These are phyloP conservation scores for Tricholoma hemisulphureum DNA, from an alignment of 768 basidiomycete genomes.

Conservation along the genomic window DNA sequence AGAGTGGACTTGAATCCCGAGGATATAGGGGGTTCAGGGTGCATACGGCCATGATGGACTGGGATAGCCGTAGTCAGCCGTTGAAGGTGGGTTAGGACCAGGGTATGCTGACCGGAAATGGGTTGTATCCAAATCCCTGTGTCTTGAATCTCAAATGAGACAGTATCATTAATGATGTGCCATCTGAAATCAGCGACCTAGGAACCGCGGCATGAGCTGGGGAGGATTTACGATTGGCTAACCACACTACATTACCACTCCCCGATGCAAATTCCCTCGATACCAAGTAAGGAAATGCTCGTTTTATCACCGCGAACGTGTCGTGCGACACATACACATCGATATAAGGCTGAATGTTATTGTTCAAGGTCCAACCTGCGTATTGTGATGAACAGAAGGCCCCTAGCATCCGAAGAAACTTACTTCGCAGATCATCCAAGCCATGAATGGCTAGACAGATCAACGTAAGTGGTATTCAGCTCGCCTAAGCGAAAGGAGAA, in stretches of 20 bases:
- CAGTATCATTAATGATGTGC: slow-evolving; percentile 73
- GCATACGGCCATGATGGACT: slow-evolving; percentile 78
- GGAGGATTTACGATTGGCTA: not conserved
- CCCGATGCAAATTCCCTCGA: slow-evolving; percentile 75
- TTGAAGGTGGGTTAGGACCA: not conserved
- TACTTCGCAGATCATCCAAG: slow-evolving; percentile 83
- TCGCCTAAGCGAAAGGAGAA: not conserved
- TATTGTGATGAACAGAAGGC: slow-evolving; percentile 1
- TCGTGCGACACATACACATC: slow-evolving; percentile 69
- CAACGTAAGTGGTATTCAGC: slow-evolving; percentile 3
- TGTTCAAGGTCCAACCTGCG: slow-evolving; percentile 70
- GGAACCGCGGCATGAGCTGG: not conserved
- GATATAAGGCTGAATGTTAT: slow-evolving; percentile 65
- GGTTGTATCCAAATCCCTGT: slow-evolving; percentile 66
- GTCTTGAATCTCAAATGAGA: slow-evolving; percentile 64
- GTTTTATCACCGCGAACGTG: slow-evolving; percentile 65
- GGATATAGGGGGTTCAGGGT: slow-evolving; percentile 42
- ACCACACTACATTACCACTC: slow-evolving; percentile 62
- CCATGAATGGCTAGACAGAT: slow-evolving; percentile 71
- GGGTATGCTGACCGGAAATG: slow-evolving; percentile 51
- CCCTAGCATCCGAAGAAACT: slow-evolving; percentile 20
- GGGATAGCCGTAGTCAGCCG: slow-evolving; percentile 6
- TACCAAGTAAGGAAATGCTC: slow-evolving; percentile 81
- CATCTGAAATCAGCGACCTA: slow-evolving; percentile 82
- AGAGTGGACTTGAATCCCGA: too few species aligned